Evolutionary conservation across 768 basidiomycete species (phyloP).

Genomic region (Myochromella boudieri): DNA sequence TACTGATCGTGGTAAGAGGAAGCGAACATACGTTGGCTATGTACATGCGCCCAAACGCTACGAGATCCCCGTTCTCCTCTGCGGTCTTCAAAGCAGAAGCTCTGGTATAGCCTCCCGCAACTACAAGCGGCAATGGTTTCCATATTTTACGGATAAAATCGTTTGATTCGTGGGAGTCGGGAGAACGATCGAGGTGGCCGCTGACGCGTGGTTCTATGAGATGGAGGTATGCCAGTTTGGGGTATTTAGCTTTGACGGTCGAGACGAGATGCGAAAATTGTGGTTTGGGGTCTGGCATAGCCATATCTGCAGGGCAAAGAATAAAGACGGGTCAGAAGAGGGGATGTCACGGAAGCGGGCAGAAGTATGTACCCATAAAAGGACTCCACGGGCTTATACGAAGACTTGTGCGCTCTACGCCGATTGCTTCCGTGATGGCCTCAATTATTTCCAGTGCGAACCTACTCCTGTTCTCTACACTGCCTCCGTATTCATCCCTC

Average conservation of each 20-base stretch:
- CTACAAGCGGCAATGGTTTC: conserved; percentile 23
- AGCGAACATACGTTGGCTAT: conserved; percentile 36
- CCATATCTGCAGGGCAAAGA: no score
- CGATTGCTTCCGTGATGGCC: conserved; percentile 51
- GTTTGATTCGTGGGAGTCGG: conserved; percentile 5
- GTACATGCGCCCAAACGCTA: conserved; percentile 30
- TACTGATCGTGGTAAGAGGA: conserved; percentile 2
- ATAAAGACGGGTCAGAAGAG: no score
- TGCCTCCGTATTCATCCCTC: conserved; percentile 69
- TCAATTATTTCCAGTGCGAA: conserved; percentile 58
- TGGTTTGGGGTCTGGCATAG: conserved; percentile 35
- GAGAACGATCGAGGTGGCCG: not conserved
- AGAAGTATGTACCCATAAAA: conserved; percentile 37
- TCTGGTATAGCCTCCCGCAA: conserved; percentile 34
- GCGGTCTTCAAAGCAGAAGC: conserved; percentile 29
- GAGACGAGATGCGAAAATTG: conserved; percentile 52
- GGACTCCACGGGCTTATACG: conserved; percentile 57
- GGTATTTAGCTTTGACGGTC: conserved; percentile 36
- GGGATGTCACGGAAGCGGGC: no score
- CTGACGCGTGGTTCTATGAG: conserved; percentile 14
- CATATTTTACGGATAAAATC: conserved; percentile 13
- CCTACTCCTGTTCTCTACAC: conserved; percentile 54
- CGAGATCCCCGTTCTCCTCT: conserved; percentile 28
- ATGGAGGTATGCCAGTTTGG: conserved; percentile 20
- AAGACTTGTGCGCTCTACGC: conserved; percentile 51